A percentile compares a stretch with the other conserved stretches of the same genome.
These are phyloP conservation scores for Exophiala sideris DNA, from an alignment of 2,329 filamentous ascomycete genomes.

Conservation along the genomic window DNA sequence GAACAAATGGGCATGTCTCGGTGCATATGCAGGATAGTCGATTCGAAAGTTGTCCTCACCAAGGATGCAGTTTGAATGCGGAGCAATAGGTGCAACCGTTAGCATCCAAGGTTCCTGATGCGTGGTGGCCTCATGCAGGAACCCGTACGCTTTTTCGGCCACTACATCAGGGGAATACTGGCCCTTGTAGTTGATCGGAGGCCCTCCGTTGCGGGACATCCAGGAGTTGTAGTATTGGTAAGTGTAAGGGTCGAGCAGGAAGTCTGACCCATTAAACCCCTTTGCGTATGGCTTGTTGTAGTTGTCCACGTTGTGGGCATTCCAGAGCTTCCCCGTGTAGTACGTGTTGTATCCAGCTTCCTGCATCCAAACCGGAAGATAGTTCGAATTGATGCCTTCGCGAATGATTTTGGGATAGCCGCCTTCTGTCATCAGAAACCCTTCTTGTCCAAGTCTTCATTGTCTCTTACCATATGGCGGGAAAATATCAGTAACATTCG, in stretches of 20 bases:
- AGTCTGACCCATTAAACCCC: constrained; percentile 41
- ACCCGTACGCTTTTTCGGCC: constrained; percentile 55
- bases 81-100: constrained; percentile 62
- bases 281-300: constrained; percentile 42
- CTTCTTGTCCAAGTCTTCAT: neutral
- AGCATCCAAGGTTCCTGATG: constrained; percentile 62
- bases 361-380: constrained; percentile 53
- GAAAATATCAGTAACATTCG: constrained; percentile 61
- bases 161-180: constrained; percentile 60
- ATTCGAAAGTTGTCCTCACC: too few relatives aligned
- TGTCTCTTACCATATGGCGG: constrained; percentile 34
- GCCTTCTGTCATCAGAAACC: constrained; percentile 10
- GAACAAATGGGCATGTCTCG: constrained; percentile 63
- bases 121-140: constrained; percentile 59
- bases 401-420: constrained; percentile 52
- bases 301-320: constrained; percentile 49
- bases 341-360: constrained; percentile 52
- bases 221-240: constrained; percentile 66
- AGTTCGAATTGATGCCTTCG: constrained; percentile 50
- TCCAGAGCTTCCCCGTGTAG: constrained; percentile 56
- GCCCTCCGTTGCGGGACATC: constrained; percentile 58
- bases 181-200: constrained; percentile 54
- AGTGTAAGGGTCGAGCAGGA: constrained; percentile 49
- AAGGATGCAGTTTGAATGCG: constrained; percentile 56
- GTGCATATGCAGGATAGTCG: constrained; percentile 27